Evolutionary conservation across 2,329 filamentous ascomycete species (phyloP).

Genomic region (Rugonectria rugulosa): DNA sequence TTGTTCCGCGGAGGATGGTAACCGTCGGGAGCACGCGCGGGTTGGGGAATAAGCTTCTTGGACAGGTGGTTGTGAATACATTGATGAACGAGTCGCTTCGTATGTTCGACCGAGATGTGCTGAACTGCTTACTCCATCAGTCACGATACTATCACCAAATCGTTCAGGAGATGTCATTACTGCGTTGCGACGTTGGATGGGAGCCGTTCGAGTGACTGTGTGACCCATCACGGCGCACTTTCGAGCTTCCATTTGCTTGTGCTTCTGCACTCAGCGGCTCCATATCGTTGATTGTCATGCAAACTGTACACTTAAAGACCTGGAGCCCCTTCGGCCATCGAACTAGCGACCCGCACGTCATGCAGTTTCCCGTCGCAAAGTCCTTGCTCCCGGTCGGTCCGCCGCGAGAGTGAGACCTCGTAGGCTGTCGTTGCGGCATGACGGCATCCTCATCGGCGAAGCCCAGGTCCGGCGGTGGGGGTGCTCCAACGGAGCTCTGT

Average conservation of each 20-base stretch:
- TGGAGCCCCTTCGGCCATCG: conserved; percentile 78
- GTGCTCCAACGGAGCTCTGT: conserved; percentile 47
- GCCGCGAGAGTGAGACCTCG: conserved; percentile 42
- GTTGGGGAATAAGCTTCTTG: conserved; percentile 34
- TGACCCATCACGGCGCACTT: conserved; percentile 33
- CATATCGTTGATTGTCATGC: conserved; percentile 85
- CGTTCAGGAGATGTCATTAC: conserved; percentile 16
- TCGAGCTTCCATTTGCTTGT: conserved; percentile 31
- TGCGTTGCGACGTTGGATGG: conserved; percentile 22
- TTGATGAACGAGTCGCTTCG: conserved; percentile 43
- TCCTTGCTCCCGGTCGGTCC: conserved; percentile 57
- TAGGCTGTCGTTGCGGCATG: conserved; percentile 36
- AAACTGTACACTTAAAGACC: conserved; percentile 84
- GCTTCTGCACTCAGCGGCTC: conserved; percentile 36
- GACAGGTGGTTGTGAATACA: conserved; percentile 44
- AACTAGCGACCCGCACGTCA: conserved; percentile 84
- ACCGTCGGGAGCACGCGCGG: conserved; percentile 24
- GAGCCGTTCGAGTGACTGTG: conserved; percentile 19
- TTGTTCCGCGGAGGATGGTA: conserved; percentile 22
- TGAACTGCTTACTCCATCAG: conserved; percentile 33
- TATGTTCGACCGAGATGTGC: conserved; percentile 45
- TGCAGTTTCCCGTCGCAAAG: conserved; percentile 76
- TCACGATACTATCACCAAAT: neutral
- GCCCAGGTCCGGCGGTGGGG: conserved; percentile 44
- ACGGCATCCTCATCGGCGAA: conserved; percentile 40